phyloP scores from a whole-genome alignment of 2,329 filamentous ascomycete genomes.

The Ophiostoma perfectum region DNA sequence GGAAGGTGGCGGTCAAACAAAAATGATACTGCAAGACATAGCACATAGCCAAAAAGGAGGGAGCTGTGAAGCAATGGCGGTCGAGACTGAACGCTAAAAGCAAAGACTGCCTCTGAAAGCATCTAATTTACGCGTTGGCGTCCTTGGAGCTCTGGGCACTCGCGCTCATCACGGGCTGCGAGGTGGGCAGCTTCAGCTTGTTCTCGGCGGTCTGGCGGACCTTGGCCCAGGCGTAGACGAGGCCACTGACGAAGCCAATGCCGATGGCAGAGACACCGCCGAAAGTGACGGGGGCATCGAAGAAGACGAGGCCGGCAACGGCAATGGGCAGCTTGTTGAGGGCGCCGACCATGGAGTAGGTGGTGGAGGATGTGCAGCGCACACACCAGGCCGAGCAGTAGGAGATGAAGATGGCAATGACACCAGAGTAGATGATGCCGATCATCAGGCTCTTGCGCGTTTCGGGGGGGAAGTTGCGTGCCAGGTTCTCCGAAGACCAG shows the following conservation, averaged over 20 bases:
- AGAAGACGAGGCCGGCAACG: conserved; percentile 87
- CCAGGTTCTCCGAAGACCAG: conserved; percentile 81
- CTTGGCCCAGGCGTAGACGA: conserved; percentile 86
- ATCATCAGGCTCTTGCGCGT: conserved; percentile 72
- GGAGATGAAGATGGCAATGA: conserved; percentile 96
- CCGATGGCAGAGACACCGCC: conserved; percentile 87
- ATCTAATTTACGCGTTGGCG: conserved; percentile 53
- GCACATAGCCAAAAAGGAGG: background rate
- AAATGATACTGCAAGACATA: background rate
- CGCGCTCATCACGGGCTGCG: conserved; percentile 69
- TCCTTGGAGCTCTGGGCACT: conserved; percentile 89
- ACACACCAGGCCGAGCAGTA: conserved; percentile 99
- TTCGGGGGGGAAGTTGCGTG: conserved; percentile 80
- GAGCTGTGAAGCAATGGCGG: no score
- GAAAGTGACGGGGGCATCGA: conserved; percentile 86
- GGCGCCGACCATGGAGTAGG: conserved; percentile 97
- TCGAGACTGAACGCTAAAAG: background rate
- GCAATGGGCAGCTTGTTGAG: conserved; percentile 98
- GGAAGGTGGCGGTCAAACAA: background rate
- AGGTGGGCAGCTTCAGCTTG: conserved; percentile 61
- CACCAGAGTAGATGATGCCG: conserved; percentile 89
- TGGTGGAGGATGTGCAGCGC: conserved; percentile 92
- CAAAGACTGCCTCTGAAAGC: background rate
- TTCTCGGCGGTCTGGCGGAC: conserved; percentile 67
- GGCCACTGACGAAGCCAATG: conserved; percentile 84